phyloP scores from a whole-genome alignment of 2,329 filamentous ascomycete species.

The Aspergillus awamori region DNA sequence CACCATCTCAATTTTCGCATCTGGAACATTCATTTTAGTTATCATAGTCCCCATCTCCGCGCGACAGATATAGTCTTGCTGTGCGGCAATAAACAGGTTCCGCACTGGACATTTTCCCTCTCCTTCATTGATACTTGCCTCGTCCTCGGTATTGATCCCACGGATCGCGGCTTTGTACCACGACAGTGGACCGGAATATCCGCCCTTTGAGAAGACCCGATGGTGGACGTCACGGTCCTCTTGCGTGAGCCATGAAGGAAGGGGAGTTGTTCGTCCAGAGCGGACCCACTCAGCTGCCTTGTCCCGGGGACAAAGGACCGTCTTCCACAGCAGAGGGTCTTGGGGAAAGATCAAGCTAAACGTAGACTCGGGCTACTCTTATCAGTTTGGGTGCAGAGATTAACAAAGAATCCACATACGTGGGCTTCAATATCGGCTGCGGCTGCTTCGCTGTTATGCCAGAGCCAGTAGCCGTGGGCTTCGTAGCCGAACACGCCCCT shows the following conservation, averaged over 20 bases:
- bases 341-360: not conserved
- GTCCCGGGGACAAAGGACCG: not conserved
- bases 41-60: conserved; percentile 14
- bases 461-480: not conserved
- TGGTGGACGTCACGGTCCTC: not conserved
- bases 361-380: not conserved
- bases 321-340: not conserved
- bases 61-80: not conserved
- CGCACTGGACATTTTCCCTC: not conserved
- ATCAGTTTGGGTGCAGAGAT: not conserved
- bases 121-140: not conserved
- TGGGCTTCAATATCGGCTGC: not conserved
- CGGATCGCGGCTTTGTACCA: not conserved
- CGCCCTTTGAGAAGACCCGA: not conserved
- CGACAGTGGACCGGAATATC: not conserved
- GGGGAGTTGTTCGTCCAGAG: not conserved
- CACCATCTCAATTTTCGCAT: conserved; percentile 23
- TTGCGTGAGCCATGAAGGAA: not conserved
- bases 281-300: not conserved
- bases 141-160: not conserved
- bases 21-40: conserved; percentile 17
- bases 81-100: not conserved
- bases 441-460: not conserved
- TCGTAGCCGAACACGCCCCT: not conserved
- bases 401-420: not conserved